phyloP scores from a whole-genome alignment of 2,329 filamentous ascomycete genomes.

The Beauveria caledonica region DNA sequence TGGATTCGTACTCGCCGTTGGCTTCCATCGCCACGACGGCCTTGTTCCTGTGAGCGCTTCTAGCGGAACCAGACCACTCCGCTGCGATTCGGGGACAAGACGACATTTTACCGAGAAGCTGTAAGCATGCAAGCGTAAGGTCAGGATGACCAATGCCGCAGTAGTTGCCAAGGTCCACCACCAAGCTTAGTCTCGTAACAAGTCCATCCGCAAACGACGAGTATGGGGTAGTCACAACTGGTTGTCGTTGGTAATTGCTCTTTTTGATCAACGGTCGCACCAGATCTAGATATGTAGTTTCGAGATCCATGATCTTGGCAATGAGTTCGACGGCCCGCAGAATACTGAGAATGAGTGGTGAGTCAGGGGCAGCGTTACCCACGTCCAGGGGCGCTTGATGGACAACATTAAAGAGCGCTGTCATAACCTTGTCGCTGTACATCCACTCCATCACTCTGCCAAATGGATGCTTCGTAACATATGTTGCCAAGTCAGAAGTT shows the following conservation, averaged over 20 bases:
- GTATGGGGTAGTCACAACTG: constrained; percentile 61
- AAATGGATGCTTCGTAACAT: constrained; percentile 86
- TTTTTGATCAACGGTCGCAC: constrained; percentile 70
- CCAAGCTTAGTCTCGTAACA: constrained; percentile 66
- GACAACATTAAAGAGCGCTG: constrained; percentile 67
- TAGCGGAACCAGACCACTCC: constrained; percentile 52
- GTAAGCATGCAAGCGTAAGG: constrained; percentile 71
- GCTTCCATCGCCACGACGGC: constrained; percentile 82
- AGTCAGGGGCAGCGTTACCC: constrained; percentile 63
- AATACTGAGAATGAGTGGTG: constrained; percentile 72
- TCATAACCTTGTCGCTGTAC: constrained; percentile 84
- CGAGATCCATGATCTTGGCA: constrained; percentile 72
- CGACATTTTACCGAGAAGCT: constrained; percentile 77
- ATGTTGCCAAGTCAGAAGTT: constrained; percentile 66
- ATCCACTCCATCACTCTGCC: constrained; percentile 96
- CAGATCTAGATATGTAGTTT: constrained; percentile 85
- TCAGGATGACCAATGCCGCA: constrained; percentile 77
- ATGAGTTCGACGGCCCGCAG: constrained; percentile 77
- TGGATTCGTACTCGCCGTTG: constrained; percentile 70
- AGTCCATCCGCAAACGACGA: constrained; percentile 90
- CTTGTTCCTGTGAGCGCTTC: constrained; percentile 65
- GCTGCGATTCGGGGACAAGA: constrained; percentile 74
- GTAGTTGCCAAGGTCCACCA: constrained; percentile 79
- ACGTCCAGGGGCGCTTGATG: constrained; percentile 69
- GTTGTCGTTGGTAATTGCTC: constrained; percentile 49